These are phyloP conservation scores for Neurospora hispaniola DNA, from an alignment of 495 filamentous ascomycete species.

Conservation along the genomic window DNA sequence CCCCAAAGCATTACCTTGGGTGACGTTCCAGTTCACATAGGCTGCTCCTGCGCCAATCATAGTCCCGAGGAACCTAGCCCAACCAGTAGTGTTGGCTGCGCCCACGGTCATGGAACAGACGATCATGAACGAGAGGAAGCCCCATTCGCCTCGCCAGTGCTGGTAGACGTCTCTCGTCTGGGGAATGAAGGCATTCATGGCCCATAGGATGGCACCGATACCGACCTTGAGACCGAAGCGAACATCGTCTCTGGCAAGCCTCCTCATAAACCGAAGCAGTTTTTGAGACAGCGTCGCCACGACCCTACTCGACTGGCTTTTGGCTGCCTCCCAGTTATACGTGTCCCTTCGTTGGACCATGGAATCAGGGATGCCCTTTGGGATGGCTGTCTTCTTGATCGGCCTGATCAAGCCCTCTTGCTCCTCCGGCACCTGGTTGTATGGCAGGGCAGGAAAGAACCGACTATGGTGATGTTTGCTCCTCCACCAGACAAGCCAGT, in stretches of 20 bases:
- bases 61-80: constrained; percentile 79
- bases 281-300: constrained; percentile 28
- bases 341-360: constrained; percentile 33
- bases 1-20: constrained; percentile 57
- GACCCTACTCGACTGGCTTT: constrained; percentile 22
- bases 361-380: constrained; percentile 36
- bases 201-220: constrained; percentile 75
- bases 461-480: constrained; percentile 12
- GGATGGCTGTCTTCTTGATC: constrained; percentile 34
- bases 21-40: constrained; percentile 63
- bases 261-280: constrained; percentile 27
- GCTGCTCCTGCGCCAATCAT: constrained; percentile 69
- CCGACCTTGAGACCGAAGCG: constrained; percentile 88
- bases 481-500: constrained; percentile 79
- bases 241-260: constrained; percentile 42
- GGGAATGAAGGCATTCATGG: constrained; percentile 73
- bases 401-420: constrained; percentile 27
- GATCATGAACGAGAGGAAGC: constrained; percentile 91
- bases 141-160: constrained; percentile 95
- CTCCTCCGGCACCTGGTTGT: constrained; percentile 44
- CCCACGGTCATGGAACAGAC: constrained; percentile 97
- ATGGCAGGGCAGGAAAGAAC: constrained; percentile 25
- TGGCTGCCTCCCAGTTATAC: constrained; percentile 30
- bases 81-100: constrained; percentile 84
- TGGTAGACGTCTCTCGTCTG: constrained; percentile 67